Evolutionary conservation across 2,329 filamentous ascomycete genomes (phyloP), one percentile per base, ranked within the genome.

Genomic region (Coniochaeta pulveracea): DNA sequence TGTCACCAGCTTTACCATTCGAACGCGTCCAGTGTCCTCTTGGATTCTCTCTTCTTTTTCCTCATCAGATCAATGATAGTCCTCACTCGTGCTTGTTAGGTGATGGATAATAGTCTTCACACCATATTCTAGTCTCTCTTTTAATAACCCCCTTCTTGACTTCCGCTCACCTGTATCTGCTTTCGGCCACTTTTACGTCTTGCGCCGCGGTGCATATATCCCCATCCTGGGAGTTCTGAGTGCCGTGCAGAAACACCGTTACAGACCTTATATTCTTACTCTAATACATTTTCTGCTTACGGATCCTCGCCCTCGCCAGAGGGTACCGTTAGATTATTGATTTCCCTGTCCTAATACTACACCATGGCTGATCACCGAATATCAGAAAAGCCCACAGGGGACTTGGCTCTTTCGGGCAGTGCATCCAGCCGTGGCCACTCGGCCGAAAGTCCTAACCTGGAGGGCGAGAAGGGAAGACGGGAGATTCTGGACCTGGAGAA

Each of bases 401-500:
- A 47, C 6, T 40, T 40, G 18, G 18, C 18, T 26, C 40, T 40
- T 8, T 48, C 48, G 18, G 49, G 45, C n/a, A 45, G 50, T 5
- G 44, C 49, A 4, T 60, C 58, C 3, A 61, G 51, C 34, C 53
- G 50, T 31, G 51, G 47, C 41, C 52, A 49, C 30, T 61, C 59
- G 19, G 53, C 46, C 6, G 46, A 50, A 9, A 35, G 37, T 22
- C 17, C 19, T 17, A 24, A 12, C 29, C 4, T 26, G 4, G 16
- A 18, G 10, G 34, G 10, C 29, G 26, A 33, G n/a, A 16, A 30
- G 26, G 31, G 24, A 11, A 26, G 18, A 6, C 34, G 30, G 7
- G 26, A 30, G 28, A 15, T 19, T 16, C 22, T 23, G 6, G 34
- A 45, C 6, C 43, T 66, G 23, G 47, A 54, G 37, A 64, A 64